Conservation (phyloP, 257 asterid species). For the Penstemon newberryi region DNA sequence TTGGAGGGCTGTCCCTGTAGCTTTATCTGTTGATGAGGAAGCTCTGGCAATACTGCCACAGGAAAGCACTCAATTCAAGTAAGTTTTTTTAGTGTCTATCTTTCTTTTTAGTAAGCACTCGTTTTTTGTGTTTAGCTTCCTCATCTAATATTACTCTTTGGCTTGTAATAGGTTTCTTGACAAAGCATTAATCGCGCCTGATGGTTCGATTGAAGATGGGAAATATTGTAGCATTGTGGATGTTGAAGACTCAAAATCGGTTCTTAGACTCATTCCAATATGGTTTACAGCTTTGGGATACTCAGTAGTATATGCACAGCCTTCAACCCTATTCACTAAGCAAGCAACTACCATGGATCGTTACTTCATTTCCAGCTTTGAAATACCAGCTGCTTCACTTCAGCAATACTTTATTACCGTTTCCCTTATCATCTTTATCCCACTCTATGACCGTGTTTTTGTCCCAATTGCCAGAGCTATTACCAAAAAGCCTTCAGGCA, state of each 20-base stretch:
- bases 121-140: not conserved
- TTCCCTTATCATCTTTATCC: constrained; percentile 30
- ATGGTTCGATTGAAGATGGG: constrained; percentile 22
- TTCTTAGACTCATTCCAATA: constrained; percentile 35
- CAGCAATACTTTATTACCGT: constrained; percentile 27
- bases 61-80: constrained; percentile 27
- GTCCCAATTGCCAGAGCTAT: constrained; percentile 46
- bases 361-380: constrained; percentile 2
- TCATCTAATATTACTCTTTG: not conserved
- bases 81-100: constrained; percentile 28
- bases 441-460: constrained; percentile 43
- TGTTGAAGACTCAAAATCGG: constrained; percentile 31
- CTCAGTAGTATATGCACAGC: constrained; percentile 30
- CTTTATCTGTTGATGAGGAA: constrained; percentile 23
- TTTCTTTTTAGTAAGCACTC: not conserved
- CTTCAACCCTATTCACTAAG: constrained; percentile 37
- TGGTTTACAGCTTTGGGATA: constrained; percentile 36
- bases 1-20: constrained; percentile 1
- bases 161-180: constrained; percentile 31
- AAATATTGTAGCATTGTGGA: constrained; percentile 14
- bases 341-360: constrained; percentile 43
- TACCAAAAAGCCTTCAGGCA: constrained; percentile 52
- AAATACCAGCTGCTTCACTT: constrained; percentile 41
- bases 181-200: constrained; percentile 22
- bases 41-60: constrained; percentile 13